Evolutionary conservation across 2,329 filamentous ascomycete species (phyloP), one percentile per base, ranked within the genome.

Genomic region (Albifimbria verrucaria): DNA sequence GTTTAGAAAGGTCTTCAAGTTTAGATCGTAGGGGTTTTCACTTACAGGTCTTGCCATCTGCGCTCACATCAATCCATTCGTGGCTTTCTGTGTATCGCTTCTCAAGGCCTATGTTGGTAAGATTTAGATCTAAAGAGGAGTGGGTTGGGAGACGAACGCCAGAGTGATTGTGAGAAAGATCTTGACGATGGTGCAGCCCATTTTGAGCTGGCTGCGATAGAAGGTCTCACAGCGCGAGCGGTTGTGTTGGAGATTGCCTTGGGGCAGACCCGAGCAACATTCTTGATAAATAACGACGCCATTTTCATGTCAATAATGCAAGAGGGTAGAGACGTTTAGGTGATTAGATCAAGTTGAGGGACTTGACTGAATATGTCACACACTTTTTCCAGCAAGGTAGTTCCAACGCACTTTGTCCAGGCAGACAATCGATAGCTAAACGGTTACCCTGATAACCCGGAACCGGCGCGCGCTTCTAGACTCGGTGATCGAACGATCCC

Each of bases 51-150:
- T 87, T 90, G 66, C 85, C 83, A 70, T 92, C 87, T 7, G 52
- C 42, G 6, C 57, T 85, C 48, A 94, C 74, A 71, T 94, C 89
- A 68, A 96, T 83, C 92, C 92, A 96, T 77, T 96, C 92, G 77
- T 96, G 92, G 68, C 94, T 91, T 69, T 91, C 85, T 52, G 91
- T 95, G 78, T 93, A 96, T 71, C 56, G 56, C 42, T 57, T 62
- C 17, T 57, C 56, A 3, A 60, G 54, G 17, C 55, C 62, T 64
- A 21, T 32, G 17, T 7, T 39, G 18, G 32, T 49, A n/a, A 49
- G 47, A 21, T 7, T 18, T 21, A 5, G 17, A 39, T 49, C 25
- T 25, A 20, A 36, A 5, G n/a, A 36, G 22, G 20, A 20, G 20
- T 42, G 5, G 20, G 47, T 11, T 5, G 10, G 48, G 21, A 18